Evolutionary conservation across 306 rosid species (phyloP).

Genomic region (Corylus americana): DNA sequence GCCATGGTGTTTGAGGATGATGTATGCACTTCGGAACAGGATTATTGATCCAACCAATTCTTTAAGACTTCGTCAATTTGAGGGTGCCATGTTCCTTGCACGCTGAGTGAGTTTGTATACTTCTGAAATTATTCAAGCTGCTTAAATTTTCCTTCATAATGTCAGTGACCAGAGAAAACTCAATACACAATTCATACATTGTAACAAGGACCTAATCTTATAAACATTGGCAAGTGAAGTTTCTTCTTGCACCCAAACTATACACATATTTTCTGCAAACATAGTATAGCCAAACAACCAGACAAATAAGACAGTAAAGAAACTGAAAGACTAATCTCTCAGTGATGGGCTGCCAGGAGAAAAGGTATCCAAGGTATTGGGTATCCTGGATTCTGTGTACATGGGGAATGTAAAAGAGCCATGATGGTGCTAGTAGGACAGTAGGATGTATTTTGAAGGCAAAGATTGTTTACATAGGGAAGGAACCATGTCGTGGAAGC

Average conservation of each 20-base stretch:
- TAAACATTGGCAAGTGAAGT: slow-evolving; percentile 4
- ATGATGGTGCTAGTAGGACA: slow-evolving; percentile 12
- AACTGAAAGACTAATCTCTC: slow-evolving; percentile 20
- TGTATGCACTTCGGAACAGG: neutral
- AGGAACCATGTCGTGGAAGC: neutral
- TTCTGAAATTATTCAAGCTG: neutral
- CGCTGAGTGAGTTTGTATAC: neutral
- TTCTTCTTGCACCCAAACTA: slow-evolving; percentile 37
- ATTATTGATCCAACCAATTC: neutral
- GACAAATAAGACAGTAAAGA: slow-evolving; percentile 31
- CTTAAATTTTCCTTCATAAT: too few species aligned
- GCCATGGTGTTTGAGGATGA: neutral
- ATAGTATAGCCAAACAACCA: slow-evolving; percentile 18
- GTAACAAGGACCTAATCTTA: neutral
- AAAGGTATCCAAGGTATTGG: slow-evolving; percentile 13
- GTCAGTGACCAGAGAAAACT: neutral
- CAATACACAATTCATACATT: neutral
- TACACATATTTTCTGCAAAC: slow-evolving; percentile 28
- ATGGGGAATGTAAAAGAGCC: slow-evolving; percentile 27
- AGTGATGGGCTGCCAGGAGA: slow-evolving; percentile 20
- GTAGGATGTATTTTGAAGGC: neutral
- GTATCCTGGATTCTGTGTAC: slow-evolving; percentile 31
- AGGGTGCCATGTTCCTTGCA: neutral
- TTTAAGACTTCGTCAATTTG: neutral
- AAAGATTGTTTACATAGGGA: neutral